These are phyloP conservation scores for Pseudozyma pruni DNA, from an alignment of 1,284 basidiomycete genomes.

Conservation along the genomic window DNA sequence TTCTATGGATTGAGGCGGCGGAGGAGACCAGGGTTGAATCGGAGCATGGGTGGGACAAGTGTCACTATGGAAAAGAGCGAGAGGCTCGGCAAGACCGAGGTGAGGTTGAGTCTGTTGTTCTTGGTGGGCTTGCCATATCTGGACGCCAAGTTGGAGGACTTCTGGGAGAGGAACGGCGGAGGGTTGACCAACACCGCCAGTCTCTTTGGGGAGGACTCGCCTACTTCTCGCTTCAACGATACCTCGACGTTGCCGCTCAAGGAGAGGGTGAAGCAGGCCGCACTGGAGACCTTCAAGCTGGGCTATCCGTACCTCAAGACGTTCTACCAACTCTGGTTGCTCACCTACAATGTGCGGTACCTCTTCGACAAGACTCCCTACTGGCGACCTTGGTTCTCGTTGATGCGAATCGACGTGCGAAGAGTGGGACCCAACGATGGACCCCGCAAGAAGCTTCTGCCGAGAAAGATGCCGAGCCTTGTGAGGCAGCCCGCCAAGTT, in stretches of 20 bases:
- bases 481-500: conserved; percentile 42
- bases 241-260: not conserved
- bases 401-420: conserved; percentile 84
- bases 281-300: conserved; percentile 18
- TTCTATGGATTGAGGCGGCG: conserved; percentile 89
- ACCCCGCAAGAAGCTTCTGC: conserved; percentile 33
- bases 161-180: conserved; percentile 89
- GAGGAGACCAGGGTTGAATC: conserved; percentile 72
- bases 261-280: not conserved
- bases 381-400: conserved; percentile 90
- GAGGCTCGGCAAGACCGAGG: conserved; percentile 40
- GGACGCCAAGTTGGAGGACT: conserved; percentile 86
- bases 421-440: conserved; percentile 72
- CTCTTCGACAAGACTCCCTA: conserved; percentile 86
- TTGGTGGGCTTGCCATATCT: conserved; percentile 90
- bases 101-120: conserved; percentile 34
- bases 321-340: conserved; percentile 81
- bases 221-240: conserved; percentile 7
- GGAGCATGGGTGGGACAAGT: conserved; percentile 9
- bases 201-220: conserved; percentile 69
- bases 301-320: conserved; percentile 85
- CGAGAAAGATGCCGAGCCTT: conserved; percentile 44
- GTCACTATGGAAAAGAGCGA: conserved; percentile 27
- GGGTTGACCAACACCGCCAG: conserved; percentile 73
- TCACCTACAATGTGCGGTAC: conserved; percentile 84